Percentiles rank a stretch among this genome's conserved stretches.
phyloP scores from a whole-genome alignment of 805 yeast species.

The Kazachstania kunashirensis region DNA sequence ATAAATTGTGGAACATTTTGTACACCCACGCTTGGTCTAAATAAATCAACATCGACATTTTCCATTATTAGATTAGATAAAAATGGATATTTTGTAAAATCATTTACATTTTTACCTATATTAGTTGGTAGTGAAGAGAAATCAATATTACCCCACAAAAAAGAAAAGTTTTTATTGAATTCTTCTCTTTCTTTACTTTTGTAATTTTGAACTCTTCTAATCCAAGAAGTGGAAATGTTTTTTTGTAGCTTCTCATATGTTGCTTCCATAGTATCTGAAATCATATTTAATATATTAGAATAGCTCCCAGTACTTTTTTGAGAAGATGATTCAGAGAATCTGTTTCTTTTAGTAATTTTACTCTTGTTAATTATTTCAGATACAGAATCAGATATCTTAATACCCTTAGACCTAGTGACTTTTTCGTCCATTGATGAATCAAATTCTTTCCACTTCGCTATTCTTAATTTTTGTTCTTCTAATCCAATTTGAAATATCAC shows the following conservation, averaged over 20 bases:
- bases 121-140: constrained; percentile 30
- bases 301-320: neutral
- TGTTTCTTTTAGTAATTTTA: constrained; percentile 1
- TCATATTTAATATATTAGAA: neutral
- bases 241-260: constrained; percentile 32
- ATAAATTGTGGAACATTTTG: constrained; percentile 52
- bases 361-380: constrained; percentile 6
- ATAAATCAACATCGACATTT: constrained; percentile 39
- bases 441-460: constrained; percentile 39
- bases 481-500: constrained; percentile 56
- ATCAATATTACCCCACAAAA: constrained; percentile 35
- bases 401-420: constrained; percentile 1
- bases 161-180: constrained; percentile 32
- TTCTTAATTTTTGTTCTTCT: constrained; percentile 53
- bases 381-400: constrained; percentile 2
- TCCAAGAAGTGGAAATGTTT: constrained; percentile 60
- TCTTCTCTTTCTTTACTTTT: constrained; percentile 34
- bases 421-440: constrained; percentile 21
- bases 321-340: neutral
- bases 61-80: constrained; percentile 43
- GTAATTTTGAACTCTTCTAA: constrained; percentile 46
- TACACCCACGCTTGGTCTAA: constrained; percentile 42
- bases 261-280: constrained; percentile 5
- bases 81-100: constrained; percentile 40
- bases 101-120: constrained; percentile 39